Percentiles rank a stretch among this genome's conserved stretches.
Evolutionary conservation across 257 asterid genomes (phyloP).

Genomic region (Echites panduratus): DNA sequence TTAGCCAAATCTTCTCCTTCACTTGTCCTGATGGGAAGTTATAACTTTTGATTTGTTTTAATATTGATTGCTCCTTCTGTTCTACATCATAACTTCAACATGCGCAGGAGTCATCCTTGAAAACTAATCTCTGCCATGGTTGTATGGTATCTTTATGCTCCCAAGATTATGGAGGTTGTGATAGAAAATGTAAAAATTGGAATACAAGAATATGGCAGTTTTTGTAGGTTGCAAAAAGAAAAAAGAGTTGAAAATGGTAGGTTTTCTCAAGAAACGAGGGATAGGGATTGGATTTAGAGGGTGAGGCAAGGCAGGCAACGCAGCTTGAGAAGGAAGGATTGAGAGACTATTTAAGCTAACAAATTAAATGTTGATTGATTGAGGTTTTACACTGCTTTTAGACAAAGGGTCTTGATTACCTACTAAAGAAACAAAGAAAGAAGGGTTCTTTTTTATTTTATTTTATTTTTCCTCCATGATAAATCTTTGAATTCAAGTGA

Average conservation of each 20-base stretch:
- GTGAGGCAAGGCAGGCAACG: not conserved
- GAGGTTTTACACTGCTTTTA: slow-evolving; percentile 8
- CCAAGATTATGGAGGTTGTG: too few relatives aligned
- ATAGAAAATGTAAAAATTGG: too few relatives aligned
- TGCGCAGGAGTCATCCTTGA: too few relatives aligned
- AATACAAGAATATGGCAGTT: too few relatives aligned
- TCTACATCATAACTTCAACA: too few relatives aligned
- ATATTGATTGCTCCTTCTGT: not conserved
- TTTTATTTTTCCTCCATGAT: not conserved
- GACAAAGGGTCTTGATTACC: not conserved
- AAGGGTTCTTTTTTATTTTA: not conserved
- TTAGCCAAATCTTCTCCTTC: not conserved
- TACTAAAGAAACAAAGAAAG: slow-evolving; percentile 7
- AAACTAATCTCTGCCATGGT: too few relatives aligned
- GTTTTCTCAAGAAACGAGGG: not conserved
- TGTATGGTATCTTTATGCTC: too few relatives aligned
- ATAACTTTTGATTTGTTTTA: not conserved
- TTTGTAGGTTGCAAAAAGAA: not conserved
- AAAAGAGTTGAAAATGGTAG: not conserved
- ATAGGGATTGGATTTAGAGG: not conserved
- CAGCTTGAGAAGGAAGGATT: slow-evolving; percentile 9
- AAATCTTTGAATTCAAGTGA: slow-evolving; percentile 16
- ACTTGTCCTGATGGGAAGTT: not conserved
- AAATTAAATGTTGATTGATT: not conserved
- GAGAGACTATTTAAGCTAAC: not conserved